Evolutionary conservation across 2,329 filamentous ascomycete genomes (phyloP).

Genomic region (Pseudogymnoascus sp.): DNA sequence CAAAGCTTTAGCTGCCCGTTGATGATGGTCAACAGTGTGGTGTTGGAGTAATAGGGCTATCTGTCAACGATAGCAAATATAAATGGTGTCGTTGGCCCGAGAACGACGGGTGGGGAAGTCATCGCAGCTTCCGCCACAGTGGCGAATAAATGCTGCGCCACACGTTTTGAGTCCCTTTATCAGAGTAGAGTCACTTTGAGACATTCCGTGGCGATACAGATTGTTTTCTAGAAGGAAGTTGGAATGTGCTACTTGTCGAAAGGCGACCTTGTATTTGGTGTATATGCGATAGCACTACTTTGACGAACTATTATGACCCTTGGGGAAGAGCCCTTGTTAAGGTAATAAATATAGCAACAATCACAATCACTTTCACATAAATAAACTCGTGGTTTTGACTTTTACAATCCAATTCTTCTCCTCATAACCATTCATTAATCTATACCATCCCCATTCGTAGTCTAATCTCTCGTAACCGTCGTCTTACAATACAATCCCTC

Average conservation of each 20-base stretch:
- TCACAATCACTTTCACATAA: background rate
- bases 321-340: background rate
- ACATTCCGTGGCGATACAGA: background rate
- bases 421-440: background rate
- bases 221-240: background rate
- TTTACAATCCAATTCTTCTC: background rate
- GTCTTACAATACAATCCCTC: background rate
- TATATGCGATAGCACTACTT: too few species aligned
- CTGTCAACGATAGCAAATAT: slow-evolving; percentile 3
- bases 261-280: background rate
- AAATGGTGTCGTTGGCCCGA: background rate
- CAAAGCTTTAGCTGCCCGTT: background rate
- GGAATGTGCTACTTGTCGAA: background rate
- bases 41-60: background rate
- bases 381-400: background rate
- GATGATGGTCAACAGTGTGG: background rate
- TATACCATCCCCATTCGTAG: background rate
- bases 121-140: background rate
- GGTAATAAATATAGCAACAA: background rate
- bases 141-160: background rate
- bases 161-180: background rate
- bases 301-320: background rate
- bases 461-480: background rate
- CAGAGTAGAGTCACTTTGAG: background rate
- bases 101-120: background rate